A percentile compares a stretch with the other conserved stretches of the same genome.
phyloP scores from a whole-genome alignment of 202 grass and related monocot genomes.

The Panicum virgatum region DNA sequence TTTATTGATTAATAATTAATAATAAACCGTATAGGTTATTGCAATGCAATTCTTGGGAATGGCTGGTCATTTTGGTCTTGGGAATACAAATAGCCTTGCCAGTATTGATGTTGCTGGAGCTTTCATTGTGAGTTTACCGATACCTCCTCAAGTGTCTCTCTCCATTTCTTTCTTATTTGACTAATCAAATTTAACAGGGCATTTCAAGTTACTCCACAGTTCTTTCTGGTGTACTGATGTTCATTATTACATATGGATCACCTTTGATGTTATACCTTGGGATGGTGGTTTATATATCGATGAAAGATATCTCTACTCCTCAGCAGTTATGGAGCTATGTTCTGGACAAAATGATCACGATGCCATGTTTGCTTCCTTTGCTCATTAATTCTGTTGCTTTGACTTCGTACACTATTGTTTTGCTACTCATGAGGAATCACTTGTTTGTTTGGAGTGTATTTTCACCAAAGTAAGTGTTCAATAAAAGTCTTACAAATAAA shows the following conservation, averaged over 20 bases:
- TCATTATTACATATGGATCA: constrained; percentile 82
- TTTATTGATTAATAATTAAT: constrained; percentile 19
- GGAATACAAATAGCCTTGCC: constrained; percentile 89
- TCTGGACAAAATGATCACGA: constrained; percentile 49
- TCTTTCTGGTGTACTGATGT: constrained; percentile 82
- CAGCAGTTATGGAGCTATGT: constrained; percentile 45
- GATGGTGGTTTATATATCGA: constrained; percentile 58
- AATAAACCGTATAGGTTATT: constrained; percentile 51
- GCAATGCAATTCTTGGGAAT: constrained; percentile 75
- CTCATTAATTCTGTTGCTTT: constrained; percentile 75
- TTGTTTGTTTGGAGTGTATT: constrained; percentile 98
- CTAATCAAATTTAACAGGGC: constrained; percentile 56
- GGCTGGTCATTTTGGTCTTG: constrained; percentile 85
- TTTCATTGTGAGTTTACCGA: constrained; percentile 80
- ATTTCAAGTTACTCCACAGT: constrained; percentile 83
- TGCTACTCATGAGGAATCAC: constrained; percentile 94
- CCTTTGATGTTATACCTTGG: constrained; percentile 73
- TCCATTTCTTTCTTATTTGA: constrained; percentile 27
- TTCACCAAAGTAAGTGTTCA: constrained; percentile 85
- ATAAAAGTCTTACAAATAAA: neutral
- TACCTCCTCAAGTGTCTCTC: neutral
- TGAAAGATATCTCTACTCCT: constrained; percentile 44
- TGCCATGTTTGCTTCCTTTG: constrained; percentile 78
- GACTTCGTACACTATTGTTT: constrained; percentile 77
- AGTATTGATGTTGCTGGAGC: constrained; percentile 93